phyloP scores from a whole-genome alignment of 768 basidiomycete genomes.

The Naematelia aurantialba region DNA sequence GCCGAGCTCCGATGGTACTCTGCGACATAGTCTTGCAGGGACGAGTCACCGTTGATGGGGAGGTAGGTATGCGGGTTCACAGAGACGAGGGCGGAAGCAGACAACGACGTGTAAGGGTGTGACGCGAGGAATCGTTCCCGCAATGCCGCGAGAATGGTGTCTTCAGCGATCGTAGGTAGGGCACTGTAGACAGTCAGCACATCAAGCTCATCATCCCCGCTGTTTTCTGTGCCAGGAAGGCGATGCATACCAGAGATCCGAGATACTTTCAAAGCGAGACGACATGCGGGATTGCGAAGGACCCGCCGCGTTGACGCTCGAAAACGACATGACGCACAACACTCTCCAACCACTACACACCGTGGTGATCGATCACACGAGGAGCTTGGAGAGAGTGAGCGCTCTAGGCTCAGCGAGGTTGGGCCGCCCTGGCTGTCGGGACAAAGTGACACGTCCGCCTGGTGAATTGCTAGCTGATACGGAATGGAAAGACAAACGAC shows the following conservation, averaged over 20 bases:
- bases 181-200: conserved; percentile 15
- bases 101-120: conserved; percentile 46
- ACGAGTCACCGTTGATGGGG: conserved; percentile 72
- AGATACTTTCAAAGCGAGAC: conserved; percentile 33
- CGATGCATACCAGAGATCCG: conserved; percentile 34
- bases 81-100: conserved; percentile 66
- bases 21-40: conserved; percentile 78
- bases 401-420: too few species aligned
- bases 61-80: conserved; percentile 93
- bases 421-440: too few species aligned
- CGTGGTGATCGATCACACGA: too few species aligned
- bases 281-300: not conserved
- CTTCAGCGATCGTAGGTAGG: conserved; percentile 44
- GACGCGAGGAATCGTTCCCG: conserved; percentile 50
- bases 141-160: conserved; percentile 46
- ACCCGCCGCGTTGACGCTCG: not conserved
- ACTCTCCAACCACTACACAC: too few species aligned
- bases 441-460: too few species aligned
- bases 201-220: not conserved
- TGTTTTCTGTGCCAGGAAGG: too few species aligned
- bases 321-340: not conserved
- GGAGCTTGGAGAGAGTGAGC: too few species aligned
- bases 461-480: not conserved
- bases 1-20: conserved; percentile 70
- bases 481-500: not conserved